Conservation (phyloP, 768 basidiomycete species). For the Sporobolomyces roseus region DNA sequence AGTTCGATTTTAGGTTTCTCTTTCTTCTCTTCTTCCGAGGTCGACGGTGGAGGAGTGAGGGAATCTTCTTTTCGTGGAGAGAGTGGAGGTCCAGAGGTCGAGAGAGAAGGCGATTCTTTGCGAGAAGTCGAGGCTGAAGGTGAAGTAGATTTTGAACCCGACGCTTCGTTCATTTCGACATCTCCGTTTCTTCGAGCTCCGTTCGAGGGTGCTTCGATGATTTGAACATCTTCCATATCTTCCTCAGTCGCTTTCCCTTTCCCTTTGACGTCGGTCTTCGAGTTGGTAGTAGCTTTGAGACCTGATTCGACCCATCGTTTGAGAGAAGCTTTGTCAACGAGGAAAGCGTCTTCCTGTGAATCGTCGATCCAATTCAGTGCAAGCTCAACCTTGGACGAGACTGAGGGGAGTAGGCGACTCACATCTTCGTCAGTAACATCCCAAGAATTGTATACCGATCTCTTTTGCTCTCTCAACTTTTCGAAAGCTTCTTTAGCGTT, state of each 20-base stretch:
- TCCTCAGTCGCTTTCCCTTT: background rate
- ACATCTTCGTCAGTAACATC: slow-evolving; percentile 57
- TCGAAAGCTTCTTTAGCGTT: slow-evolving; percentile 52
- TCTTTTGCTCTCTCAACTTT: slow-evolving; percentile 57
- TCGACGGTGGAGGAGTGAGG: background rate
- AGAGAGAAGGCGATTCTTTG: background rate
- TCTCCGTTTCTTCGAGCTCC: background rate
- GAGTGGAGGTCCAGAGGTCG: background rate
- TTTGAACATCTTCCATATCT: background rate
- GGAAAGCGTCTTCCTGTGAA: slow-evolving; percentile 55
- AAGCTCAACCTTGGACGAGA: too few species aligned
- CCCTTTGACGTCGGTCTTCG: background rate
- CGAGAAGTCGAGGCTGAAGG: background rate
- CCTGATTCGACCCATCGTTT: slow-evolving; percentile 60
- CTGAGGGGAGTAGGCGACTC: slow-evolving; percentile 31
- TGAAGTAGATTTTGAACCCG: background rate
- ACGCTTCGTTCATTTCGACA: too few species aligned
- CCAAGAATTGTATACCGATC: slow-evolving; percentile 65
- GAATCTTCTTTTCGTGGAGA: background rate
- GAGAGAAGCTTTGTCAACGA: slow-evolving; percentile 62
- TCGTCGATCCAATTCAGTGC: background rate
- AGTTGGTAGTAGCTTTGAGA: slow-evolving; percentile 15
- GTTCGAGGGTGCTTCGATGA: background rate
- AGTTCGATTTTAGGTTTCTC: background rate
- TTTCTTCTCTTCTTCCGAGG: background rate